A percentile compares a stretch with the other conserved stretches of the same genome.
Evolutionary conservation across 2,329 filamentous ascomycete species (phyloP).

Genomic region (Diaporthe nobilis): DNA sequence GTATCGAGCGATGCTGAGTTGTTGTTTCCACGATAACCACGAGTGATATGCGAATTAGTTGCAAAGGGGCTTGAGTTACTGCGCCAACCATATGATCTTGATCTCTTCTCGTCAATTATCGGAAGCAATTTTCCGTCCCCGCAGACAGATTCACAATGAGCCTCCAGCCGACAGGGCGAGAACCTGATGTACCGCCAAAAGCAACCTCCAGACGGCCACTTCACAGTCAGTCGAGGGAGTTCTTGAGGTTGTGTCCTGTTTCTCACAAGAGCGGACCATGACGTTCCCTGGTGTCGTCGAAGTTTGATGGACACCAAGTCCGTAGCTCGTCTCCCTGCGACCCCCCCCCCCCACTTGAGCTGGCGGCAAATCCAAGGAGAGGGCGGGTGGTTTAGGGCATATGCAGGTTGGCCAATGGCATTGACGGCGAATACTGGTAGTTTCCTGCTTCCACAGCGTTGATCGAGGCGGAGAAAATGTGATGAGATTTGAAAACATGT

Average conservation of each 20-base stretch:
- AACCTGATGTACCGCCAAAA: too few relatives aligned
- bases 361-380: neutral
- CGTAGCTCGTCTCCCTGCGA: too few relatives aligned
- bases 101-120: neutral
- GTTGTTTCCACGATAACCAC: neutral
- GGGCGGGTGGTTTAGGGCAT: neutral
- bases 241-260: too few relatives aligned
- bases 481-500: too few relatives aligned
- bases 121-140: neutral
- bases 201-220: too few relatives aligned
- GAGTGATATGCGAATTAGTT: neutral
- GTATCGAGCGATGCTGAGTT: neutral
- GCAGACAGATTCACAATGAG: neutral
- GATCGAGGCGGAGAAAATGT: neutral
- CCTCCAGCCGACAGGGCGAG: too few relatives aligned
- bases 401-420: neutral
- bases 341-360: too few relatives aligned
- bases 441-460: neutral
- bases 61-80: neutral
- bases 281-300: too few relatives aligned
- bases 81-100: too few relatives aligned
- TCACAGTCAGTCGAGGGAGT: too few relatives aligned
- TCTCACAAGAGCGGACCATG: too few relatives aligned
- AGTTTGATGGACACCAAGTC: too few relatives aligned
- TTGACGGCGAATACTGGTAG: neutral